Base-by-base conservation (phyloP, 2,329 filamentous ascomycete species). In the Sporothrix globosa region DNA sequence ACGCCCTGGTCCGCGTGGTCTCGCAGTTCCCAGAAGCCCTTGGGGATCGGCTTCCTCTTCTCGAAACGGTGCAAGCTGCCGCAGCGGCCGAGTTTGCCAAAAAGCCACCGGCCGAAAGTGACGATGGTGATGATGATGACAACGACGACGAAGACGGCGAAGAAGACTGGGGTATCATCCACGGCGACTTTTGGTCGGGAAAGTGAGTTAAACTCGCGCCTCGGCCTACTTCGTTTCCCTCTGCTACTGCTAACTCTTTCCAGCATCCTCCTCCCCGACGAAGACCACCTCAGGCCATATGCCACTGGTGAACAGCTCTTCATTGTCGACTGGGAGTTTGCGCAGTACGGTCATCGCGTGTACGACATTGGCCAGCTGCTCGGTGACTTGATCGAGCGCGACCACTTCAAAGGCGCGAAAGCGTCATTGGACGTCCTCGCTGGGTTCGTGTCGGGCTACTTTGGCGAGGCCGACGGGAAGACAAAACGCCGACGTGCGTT, bases 321-420 rank as follows among this genome's bases (percentile, higher is more conserved):
- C 69, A 72, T 83, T n/a, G 78, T 81, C 50, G 82, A 83, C 73
- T 83, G 81, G 81, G 81, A 83, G 71, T 69, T 80, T 19, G 74
- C 76, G 19, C 81, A 83, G 19, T 77, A 78, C 34, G 80, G 81
- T 2, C 74, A 76, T 60, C 77, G 78, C 19, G 79, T 79, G 0
- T 77, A 80, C 44, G 82, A 83, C 68, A 74, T 83, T 1, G 81
- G 80, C 14, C 78, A 81, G 53, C 80, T 83, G 76, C 75, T 82
- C 5, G 80, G 78, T 2, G 82, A 83, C 65, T 73, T 83, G 2
- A 81, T 81, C 19, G 56, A 60, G 56, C 56, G 56, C 34, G 19
- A 60, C 56, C 56, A 60, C n/a, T 60, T 60, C 6, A 11, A 13
- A 7, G 56, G 56, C 0, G 56, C 56, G 10, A 41, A 21, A 11